Evolutionary conservation across 768 basidiomycete species (phyloP).

Genomic region (Pleurotus citrinopileatus): DNA sequence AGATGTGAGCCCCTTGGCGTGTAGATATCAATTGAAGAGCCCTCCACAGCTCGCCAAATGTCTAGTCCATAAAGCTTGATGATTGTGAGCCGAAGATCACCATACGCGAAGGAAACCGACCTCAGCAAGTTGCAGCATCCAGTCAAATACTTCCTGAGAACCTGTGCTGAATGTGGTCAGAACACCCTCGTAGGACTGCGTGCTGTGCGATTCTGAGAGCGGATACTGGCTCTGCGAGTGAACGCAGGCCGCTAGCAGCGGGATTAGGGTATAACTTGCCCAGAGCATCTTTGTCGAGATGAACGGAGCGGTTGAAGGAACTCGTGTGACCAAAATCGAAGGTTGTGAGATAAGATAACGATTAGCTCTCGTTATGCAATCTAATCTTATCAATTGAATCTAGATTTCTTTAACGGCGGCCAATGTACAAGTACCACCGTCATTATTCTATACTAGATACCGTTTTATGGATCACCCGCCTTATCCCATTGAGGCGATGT

Average conservation of each 20-base stretch:
- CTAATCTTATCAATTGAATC: constrained; percentile 9
- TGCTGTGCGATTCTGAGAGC: neutral
- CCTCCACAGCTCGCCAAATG: constrained; percentile 44
- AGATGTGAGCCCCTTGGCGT: constrained; percentile 23
- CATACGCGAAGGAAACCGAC: neutral
- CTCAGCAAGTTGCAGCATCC: neutral
- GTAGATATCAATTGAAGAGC: constrained; percentile 49
- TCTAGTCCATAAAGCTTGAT: constrained; percentile 42
- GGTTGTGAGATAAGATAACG: too few relatives aligned
- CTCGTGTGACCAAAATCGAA: too few relatives aligned
- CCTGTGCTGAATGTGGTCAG: neutral
- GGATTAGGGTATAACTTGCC: too few relatives aligned
- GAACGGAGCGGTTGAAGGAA: too few relatives aligned
- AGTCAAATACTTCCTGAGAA: neutral
- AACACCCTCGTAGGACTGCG: neutral
- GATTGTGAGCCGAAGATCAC: neutral
- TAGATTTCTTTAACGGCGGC: too few relatives aligned
- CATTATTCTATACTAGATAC: too few relatives aligned
- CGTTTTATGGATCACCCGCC: too few relatives aligned
- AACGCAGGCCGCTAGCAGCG: too few relatives aligned
- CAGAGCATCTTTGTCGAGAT: too few relatives aligned
- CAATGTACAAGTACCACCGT: too few relatives aligned
- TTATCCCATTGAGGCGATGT: too few relatives aligned
- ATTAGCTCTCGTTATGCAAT: neutral
- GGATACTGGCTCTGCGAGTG: neutral